Percentiles rank a stretch among this genome's conserved stretches.
Conservation (phyloP, 371 early-diverging fungal genomes). For the Mucor irregularis region DNA sequence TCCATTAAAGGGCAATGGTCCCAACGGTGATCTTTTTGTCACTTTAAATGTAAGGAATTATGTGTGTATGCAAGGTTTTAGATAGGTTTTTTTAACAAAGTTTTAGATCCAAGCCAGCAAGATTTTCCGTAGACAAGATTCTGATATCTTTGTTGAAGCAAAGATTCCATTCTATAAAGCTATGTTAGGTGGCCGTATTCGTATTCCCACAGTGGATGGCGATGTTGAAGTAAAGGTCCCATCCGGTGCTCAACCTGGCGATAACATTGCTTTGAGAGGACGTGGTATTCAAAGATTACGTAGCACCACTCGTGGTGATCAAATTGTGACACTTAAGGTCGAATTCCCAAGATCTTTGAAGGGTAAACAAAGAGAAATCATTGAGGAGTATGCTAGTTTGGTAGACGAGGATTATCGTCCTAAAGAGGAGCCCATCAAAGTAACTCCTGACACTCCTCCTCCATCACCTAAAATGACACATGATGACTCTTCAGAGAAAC, state of each 20-base stretch:
- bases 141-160: slow-evolving; percentile 72
- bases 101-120: slow-evolving; percentile 55
- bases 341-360: slow-evolving; percentile 67
- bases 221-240: slow-evolving; percentile 87
- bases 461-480: slow-evolving; percentile 18
- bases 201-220: slow-evolving; percentile 89
- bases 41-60: slow-evolving; percentile 61
- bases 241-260: slow-evolving; percentile 86
- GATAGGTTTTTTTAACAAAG: not conserved
- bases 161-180: slow-evolving; percentile 83
- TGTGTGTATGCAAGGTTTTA: too few relatives aligned
- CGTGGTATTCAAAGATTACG: slow-evolving; percentile 72
- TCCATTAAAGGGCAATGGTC: slow-evolving; percentile 68
- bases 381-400: slow-evolving; percentile 33
- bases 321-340: slow-evolving; percentile 81
- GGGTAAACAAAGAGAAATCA: slow-evolving; percentile 36
- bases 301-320: slow-evolving; percentile 72
- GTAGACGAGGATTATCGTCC: slow-evolving; percentile 38
- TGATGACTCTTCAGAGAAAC: not conserved
- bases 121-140: slow-evolving; percentile 77
- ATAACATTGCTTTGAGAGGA: slow-evolving; percentile 70
- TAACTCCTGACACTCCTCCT: slow-evolving; percentile 19
- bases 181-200: slow-evolving; percentile 81
- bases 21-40: slow-evolving; percentile 82
- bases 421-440: slow-evolving; percentile 13